phyloP scores from a whole-genome alignment of 305 asterid genomes.

The Fraxinus nigra region DNA sequence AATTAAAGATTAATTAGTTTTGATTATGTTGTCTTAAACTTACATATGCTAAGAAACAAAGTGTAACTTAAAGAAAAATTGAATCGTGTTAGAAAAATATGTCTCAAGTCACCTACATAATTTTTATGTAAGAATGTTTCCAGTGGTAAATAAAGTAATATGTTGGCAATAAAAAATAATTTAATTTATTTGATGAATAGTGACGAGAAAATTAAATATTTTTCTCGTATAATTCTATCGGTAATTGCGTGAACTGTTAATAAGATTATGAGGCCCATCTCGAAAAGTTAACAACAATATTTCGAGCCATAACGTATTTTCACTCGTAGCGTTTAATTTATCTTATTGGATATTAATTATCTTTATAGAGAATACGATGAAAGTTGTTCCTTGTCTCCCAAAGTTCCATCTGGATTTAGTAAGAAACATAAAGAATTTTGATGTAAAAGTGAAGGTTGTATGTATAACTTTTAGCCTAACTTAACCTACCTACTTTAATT shows the following conservation, averaged over 20 bases:
- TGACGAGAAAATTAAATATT: not conserved
- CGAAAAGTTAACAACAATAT: not conserved
- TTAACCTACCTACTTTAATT: not conserved
- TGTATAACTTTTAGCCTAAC: slow-evolving; percentile 15
- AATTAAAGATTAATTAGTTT: not conserved
- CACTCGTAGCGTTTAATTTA: not conserved
- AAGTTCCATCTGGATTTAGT: not conserved
- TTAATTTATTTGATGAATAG: not conserved
- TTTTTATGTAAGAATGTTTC: too few relatives aligned
- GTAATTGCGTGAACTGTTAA: too few relatives aligned
- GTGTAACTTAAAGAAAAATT: not conserved
- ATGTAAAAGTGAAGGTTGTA: not conserved
- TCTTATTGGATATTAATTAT: not conserved
- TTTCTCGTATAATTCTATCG: not conserved
- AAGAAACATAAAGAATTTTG: not conserved
- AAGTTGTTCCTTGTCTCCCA: slow-evolving; percentile 12
- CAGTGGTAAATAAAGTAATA: not conserved
- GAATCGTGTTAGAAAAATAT: not conserved
- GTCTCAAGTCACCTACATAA: not conserved
- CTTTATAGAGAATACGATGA: not conserved
- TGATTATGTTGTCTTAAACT: not conserved
- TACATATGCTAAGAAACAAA: not conserved
- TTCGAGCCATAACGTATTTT: not conserved
- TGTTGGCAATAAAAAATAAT: not conserved
- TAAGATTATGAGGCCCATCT: not conserved